Conservation (phyloP, 306 rosid genomes). For the Myrica gale region DNA sequence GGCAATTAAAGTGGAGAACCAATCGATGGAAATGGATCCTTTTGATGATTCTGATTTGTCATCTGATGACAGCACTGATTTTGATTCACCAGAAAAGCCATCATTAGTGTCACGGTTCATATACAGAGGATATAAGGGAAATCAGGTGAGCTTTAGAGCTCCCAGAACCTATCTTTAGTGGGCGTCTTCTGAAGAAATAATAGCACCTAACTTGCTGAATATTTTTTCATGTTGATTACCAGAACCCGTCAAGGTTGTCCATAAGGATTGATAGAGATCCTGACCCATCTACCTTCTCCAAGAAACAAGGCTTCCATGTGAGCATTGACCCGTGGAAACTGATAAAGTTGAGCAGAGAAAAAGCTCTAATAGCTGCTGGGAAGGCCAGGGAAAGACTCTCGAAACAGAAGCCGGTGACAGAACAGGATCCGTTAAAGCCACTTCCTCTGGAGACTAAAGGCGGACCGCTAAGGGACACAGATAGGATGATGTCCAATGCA, state of each 20-base stretch:
- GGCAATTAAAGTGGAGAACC: constrained; percentile 87
- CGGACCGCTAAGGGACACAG: constrained; percentile 39
- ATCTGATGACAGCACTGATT: constrained; percentile 73
- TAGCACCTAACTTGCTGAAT: constrained; percentile 19
- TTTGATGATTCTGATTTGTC: constrained; percentile 70
- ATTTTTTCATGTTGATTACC: constrained; percentile 34
- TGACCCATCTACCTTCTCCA: constrained; percentile 41
- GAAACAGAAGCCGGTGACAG: constrained; percentile 50
- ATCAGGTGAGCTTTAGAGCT: constrained; percentile 43
- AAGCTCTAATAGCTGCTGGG: constrained; percentile 73
- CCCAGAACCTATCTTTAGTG: constrained; percentile 4
- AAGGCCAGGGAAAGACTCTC: constrained; percentile 72
- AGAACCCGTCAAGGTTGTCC: constrained; percentile 66
- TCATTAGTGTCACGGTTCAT: constrained; percentile 61
- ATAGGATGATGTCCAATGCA: constrained; percentile 30
- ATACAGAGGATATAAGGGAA: constrained; percentile 48
- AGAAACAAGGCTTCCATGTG: constrained; percentile 62
- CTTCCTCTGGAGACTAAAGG: constrained; percentile 75
- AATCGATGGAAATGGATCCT: constrained; percentile 58
- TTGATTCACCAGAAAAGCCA: constrained; percentile 82
- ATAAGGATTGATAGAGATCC: constrained; percentile 74
- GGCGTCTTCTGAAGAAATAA: constrained; percentile 11
- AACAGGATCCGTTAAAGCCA: constrained; percentile 57
- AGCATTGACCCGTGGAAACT: constrained; percentile 88
- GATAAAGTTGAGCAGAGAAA: constrained; percentile 74